A percentile compares a stretch with the other conserved stretches of the same genome.
Conservation (phyloP, 306 rosid genomes). For the Parietaria judaica region DNA sequence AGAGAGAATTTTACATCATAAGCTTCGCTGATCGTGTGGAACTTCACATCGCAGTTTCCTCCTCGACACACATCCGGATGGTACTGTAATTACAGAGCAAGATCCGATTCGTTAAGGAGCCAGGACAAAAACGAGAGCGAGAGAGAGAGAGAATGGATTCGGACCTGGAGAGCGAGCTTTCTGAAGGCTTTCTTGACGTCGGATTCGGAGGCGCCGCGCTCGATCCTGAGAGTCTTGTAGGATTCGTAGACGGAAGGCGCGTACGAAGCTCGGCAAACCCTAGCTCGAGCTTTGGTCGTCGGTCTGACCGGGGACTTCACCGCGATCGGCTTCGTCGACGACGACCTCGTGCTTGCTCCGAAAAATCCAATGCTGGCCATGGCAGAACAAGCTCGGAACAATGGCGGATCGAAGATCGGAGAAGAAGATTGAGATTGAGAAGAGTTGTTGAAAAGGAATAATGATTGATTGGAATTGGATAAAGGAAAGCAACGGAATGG, state of each 20-base stretch:
- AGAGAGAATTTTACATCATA: conserved; percentile 50
- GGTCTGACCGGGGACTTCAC: conserved; percentile 18
- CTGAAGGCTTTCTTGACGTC: conserved; percentile 85
- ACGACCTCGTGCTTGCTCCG: conserved; percentile 31
- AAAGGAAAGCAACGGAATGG: neutral
- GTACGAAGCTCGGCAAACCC: conserved; percentile 32
- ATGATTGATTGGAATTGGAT: neutral
- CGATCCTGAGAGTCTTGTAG: conserved; percentile 62
- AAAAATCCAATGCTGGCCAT: conserved; percentile 55
- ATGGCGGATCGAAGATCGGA: conserved; percentile 4
- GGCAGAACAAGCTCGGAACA: conserved; percentile 2
- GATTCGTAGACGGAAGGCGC: conserved; percentile 53
- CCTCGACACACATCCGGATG: conserved; percentile 94
- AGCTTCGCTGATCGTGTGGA: conserved; percentile 80
- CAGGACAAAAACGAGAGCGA: too few relatives aligned
- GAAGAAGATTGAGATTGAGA: neutral
- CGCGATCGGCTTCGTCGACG: conserved; percentile 33
- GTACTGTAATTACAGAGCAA: conserved; percentile 40
- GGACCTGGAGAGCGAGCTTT: conserved; percentile 80
- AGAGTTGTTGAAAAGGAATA: neutral
- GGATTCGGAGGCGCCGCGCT: conserved; percentile 65
- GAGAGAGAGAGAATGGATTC: neutral
- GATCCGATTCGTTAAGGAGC: neutral
- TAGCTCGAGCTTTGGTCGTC: conserved; percentile 19
- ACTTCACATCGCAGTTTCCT: conserved; percentile 63